phyloP scores from a whole-genome alignment of 2,329 filamentous ascomycete genomes.

The Fusarium avenaceum region DNA sequence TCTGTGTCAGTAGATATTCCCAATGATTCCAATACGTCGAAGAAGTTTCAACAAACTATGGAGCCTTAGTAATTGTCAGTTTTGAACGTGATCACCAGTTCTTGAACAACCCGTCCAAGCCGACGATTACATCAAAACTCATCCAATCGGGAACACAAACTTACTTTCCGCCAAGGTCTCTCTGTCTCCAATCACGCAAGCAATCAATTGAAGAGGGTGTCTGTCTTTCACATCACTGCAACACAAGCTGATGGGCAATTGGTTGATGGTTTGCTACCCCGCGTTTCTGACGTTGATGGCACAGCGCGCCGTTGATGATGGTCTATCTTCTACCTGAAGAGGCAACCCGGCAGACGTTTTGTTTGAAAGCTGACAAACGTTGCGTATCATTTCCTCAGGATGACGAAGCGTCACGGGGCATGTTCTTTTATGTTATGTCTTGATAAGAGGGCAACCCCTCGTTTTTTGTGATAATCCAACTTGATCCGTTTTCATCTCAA shows the following conservation, averaged over 20 bases:
- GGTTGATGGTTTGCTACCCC: conserved; percentile 28
- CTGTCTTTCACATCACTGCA: conserved; percentile 1
- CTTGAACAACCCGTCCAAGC: neutral
- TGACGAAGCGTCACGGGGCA: conserved; percentile 34
- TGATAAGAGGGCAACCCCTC: conserved; percentile 30
- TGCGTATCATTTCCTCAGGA: neutral
- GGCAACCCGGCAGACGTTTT: conserved; percentile 8
- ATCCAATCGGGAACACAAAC: neutral
- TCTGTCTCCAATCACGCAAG: neutral
- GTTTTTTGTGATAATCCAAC: neutral
- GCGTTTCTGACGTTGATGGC: conserved; percentile 43
- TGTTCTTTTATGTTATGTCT: too few species aligned
- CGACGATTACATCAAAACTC: neutral
- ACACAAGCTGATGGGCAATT: neutral
- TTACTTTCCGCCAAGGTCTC: too few species aligned
- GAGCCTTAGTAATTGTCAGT: neutral
- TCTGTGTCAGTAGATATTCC: too few species aligned
- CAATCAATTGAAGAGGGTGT: neutral
- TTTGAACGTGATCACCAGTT: neutral
- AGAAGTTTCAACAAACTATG: neutral
- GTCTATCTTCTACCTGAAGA: conserved; percentile 23
- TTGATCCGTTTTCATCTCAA: neutral
- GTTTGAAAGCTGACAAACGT: conserved; percentile 27
- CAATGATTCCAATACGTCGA: too few species aligned
- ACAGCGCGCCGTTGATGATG: conserved; percentile 10